phyloP scores from a whole-genome alignment of 805 yeast genomes.

The Wickerhamiella domercqiae region DNA sequence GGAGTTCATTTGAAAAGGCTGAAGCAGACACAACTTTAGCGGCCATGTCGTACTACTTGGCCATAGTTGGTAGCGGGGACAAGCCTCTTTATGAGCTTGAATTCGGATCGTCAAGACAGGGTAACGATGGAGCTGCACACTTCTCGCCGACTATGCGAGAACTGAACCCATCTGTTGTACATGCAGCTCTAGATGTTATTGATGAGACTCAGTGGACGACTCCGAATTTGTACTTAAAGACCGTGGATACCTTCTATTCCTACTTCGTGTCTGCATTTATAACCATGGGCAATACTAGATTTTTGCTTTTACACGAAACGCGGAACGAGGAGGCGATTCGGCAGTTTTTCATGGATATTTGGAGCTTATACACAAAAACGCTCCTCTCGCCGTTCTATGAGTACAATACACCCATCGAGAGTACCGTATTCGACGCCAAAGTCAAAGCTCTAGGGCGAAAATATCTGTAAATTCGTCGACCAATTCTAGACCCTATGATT shows the following conservation, averaged over 20 bases:
- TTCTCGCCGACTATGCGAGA: slow-evolving; percentile 62
- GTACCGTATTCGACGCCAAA: slow-evolving; percentile 59
- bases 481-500: not conserved
- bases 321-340: slow-evolving; percentile 58
- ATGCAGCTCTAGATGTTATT: slow-evolving; percentile 78
- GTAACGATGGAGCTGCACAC: slow-evolving; percentile 45
- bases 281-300: slow-evolving; percentile 76
- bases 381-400: slow-evolving; percentile 75
- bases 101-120: slow-evolving; percentile 56
- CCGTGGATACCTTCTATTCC: slow-evolving; percentile 76
- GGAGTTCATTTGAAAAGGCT: too few species aligned
- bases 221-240: slow-evolving; percentile 50
- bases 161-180: slow-evolving; percentile 73
- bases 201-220: slow-evolving; percentile 79
- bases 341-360: slow-evolving; percentile 70
- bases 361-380: slow-evolving; percentile 78
- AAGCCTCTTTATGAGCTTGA: slow-evolving; percentile 79
- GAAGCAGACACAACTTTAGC: not conserved
- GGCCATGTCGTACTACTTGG: slow-evolving; percentile 67
- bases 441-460: slow-evolving; percentile 60
- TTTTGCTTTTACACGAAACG: slow-evolving; percentile 53
- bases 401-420: slow-evolving; percentile 56
- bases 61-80: slow-evolving; percentile 77
- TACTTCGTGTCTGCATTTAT: slow-evolving; percentile 68
- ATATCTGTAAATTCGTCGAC: slow-evolving; percentile 34